A percentile compares a stretch with the other conserved stretches of the same genome.
phyloP scores from a whole-genome alignment of 805 yeast species.

The Pichia cabralensis region DNA sequence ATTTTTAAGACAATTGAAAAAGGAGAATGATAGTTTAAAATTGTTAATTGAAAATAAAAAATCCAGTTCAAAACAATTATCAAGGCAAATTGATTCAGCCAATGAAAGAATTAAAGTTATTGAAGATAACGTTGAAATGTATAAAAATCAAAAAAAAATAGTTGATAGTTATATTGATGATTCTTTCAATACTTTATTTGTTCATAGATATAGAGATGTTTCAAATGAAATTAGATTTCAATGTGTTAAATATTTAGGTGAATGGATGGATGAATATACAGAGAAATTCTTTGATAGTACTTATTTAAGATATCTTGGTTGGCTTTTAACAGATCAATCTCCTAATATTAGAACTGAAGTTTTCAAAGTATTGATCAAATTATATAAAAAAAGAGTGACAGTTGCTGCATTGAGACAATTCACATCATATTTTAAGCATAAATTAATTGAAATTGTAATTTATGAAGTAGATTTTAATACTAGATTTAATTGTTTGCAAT shows the following conservation, averaged over 20 bases:
- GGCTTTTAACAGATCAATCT: slow-evolving; percentile 71
- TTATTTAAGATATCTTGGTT: slow-evolving; percentile 70
- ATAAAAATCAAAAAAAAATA: slow-evolving; percentile 40
- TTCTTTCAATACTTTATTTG: slow-evolving; percentile 54
- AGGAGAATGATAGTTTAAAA: slow-evolving; percentile 15
- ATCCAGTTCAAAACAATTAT: slow-evolving; percentile 17
- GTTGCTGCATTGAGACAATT: slow-evolving; percentile 68
- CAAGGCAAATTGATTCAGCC: slow-evolving; percentile 23
- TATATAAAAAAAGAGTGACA: slow-evolving; percentile 34
- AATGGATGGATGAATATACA: slow-evolving; percentile 64
- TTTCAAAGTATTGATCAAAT: slow-evolving; percentile 40
- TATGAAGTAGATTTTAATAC: slow-evolving; percentile 49
- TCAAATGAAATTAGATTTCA: slow-evolving; percentile 64
- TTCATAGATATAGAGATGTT: slow-evolving; percentile 71
- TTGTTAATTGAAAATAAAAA: slow-evolving; percentile 7
- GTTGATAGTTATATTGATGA: slow-evolving; percentile 53
- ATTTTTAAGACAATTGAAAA: slow-evolving; percentile 33
- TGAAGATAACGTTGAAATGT: slow-evolving; percentile 30
- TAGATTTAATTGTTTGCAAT: slow-evolving; percentile 37
- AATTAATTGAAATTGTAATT: slow-evolving; percentile 54
- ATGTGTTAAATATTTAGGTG: slow-evolving; percentile 53
- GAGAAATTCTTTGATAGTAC: slow-evolving; percentile 60
- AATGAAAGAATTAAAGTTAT: slow-evolving; percentile 38
- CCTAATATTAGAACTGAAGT: slow-evolving; percentile 56
- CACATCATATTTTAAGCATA: slow-evolving; percentile 59